phyloP scores from a whole-genome alignment of 169 alveolate species.

The Eimeria maxima region DNA sequence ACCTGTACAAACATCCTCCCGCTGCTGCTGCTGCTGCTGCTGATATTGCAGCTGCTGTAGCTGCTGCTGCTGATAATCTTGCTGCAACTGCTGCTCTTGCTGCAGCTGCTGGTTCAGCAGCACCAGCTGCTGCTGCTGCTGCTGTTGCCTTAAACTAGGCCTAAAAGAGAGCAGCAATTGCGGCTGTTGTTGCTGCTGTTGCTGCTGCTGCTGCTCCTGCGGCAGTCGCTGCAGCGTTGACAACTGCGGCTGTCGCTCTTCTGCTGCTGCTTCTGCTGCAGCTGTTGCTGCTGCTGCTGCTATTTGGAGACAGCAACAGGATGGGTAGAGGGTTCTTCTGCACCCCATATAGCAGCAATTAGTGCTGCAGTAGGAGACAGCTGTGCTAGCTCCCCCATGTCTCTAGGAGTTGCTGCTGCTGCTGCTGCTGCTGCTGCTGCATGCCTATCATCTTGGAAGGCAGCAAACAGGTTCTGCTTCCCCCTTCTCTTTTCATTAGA shows the following conservation, averaged over 20 bases:
- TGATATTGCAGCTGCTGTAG: too few relatives aligned
- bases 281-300: conserved; percentile 35
- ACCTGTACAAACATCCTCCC: conserved; percentile 10
- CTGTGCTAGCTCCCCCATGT: conserved; percentile 39
- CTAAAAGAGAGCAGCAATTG: neutral
- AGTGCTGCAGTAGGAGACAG: conserved; percentile 48
- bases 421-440: conserved; percentile 12
- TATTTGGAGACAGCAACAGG: conserved; percentile 16
- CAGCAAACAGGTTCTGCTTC: conserved; percentile 31
- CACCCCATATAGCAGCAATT: neutral
- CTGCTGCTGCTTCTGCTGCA: conserved; percentile 27
- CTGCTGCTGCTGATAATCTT: too few relatives aligned
- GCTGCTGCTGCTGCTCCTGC: conserved; percentile 40
- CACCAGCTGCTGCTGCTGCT: too few relatives aligned
- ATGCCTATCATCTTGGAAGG: conserved; percentile 15
- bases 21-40: conserved; percentile 43
- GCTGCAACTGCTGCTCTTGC: too few relatives aligned
- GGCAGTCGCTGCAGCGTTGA: neutral
- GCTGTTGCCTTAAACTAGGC: neutral
- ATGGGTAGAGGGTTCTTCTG: neutral
- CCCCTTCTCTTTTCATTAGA: neutral
- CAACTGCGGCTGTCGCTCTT: too few relatives aligned
- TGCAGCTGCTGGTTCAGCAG: too few relatives aligned
- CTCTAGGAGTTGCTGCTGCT: conserved; percentile 43
- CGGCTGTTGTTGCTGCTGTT: too few relatives aligned